Conservation (phyloP, 164 flowering plant genomes). For the Echeveria elegans region DNA sequence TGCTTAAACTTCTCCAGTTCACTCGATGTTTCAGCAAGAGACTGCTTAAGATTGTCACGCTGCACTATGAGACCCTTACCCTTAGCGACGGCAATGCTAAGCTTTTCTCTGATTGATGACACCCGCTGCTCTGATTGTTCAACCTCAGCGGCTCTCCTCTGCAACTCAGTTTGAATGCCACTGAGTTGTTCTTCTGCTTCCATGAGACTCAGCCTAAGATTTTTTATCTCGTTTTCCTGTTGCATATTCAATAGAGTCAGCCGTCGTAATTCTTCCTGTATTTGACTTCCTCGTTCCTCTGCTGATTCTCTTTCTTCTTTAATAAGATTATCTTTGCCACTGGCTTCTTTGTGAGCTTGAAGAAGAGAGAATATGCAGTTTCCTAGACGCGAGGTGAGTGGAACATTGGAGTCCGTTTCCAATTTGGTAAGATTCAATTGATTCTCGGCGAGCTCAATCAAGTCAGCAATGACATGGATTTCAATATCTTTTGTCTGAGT, state of each 20-base stretch:
- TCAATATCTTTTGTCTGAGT: constrained; percentile 28
- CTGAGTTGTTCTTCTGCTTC: constrained; percentile 36
- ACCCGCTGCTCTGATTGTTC: constrained; percentile 88
- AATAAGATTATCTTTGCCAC: constrained; percentile 23
- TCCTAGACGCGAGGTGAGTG: constrained; percentile 34
- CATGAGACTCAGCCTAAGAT: constrained; percentile 45
- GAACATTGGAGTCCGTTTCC: constrained; percentile 18
- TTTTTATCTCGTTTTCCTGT: constrained; percentile 41
- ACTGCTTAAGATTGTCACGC: constrained; percentile 79
- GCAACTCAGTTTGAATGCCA: constrained; percentile 35
- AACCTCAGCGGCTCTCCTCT: constrained; percentile 54
- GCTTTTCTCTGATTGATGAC: constrained; percentile 84
- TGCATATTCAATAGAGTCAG: constrained; percentile 29
- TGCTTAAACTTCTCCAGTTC: constrained; percentile 70
- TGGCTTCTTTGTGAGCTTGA: constrained; percentile 42
- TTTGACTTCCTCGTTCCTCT: constrained; percentile 29
- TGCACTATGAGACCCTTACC: constrained; percentile 92
- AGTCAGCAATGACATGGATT: constrained; percentile 23
- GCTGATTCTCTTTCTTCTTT: constrained; percentile 32
- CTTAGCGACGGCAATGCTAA: constrained; percentile 90
- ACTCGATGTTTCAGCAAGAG: constrained; percentile 62
- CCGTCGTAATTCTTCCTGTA: constrained; percentile 39
- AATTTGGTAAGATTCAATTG: constrained; percentile 27
- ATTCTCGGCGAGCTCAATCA: constrained; percentile 38
- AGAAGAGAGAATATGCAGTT: constrained; percentile 40